Percentiles rank a stretch among this genome's conserved stretches.
Evolutionary conservation across 164 flowering plant species (phyloP).

Genomic region (Vitis amurensis): DNA sequence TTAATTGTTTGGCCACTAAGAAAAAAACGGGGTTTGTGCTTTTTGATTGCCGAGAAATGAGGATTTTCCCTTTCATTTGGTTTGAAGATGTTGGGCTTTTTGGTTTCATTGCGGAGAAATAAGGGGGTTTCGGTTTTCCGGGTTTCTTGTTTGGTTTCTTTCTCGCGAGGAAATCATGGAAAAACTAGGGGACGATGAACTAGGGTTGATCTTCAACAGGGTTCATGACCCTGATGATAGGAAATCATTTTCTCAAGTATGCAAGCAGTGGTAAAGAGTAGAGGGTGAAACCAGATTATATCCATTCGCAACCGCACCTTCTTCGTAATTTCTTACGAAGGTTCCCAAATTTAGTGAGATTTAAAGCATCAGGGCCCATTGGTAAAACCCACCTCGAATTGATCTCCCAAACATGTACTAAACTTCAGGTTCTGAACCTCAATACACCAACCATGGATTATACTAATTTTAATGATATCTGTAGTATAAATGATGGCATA

Average conservation of each 20-base stretch:
- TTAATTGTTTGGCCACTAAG: too few relatives aligned
- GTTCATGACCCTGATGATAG: conserved; percentile 10
- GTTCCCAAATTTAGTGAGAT: conserved; percentile 24
- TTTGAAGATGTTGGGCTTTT: too few relatives aligned
- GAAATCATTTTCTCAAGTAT: conserved; percentile 23
- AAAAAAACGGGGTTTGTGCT: too few relatives aligned
- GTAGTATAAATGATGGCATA: neutral
- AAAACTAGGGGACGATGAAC: conserved; percentile 28
- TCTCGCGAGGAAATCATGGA: conserved; percentile 6
- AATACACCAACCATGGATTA: neutral
- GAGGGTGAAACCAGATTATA: conserved; percentile 22
- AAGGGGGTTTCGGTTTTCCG: too few relatives aligned
- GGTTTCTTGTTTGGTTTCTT: too few relatives aligned
- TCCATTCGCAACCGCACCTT: conserved; percentile 19
- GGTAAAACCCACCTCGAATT: conserved; percentile 9
- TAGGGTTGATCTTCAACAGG: conserved; percentile 14
- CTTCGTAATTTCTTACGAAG: conserved; percentile 25
- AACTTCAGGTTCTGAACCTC: conserved; percentile 3
- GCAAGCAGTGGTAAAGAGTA: conserved; percentile 32
- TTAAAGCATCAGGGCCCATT: conserved; percentile 10
- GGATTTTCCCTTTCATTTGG: too few relatives aligned
- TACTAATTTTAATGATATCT: too few relatives aligned
- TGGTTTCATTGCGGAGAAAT: too few relatives aligned
- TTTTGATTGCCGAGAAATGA: too few relatives aligned
- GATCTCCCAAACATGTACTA: conserved; percentile 10